Evolutionary conservation across 2,329 filamentous ascomycete genomes (phyloP).

Genomic region (Arthroderma uncinatum): DNA sequence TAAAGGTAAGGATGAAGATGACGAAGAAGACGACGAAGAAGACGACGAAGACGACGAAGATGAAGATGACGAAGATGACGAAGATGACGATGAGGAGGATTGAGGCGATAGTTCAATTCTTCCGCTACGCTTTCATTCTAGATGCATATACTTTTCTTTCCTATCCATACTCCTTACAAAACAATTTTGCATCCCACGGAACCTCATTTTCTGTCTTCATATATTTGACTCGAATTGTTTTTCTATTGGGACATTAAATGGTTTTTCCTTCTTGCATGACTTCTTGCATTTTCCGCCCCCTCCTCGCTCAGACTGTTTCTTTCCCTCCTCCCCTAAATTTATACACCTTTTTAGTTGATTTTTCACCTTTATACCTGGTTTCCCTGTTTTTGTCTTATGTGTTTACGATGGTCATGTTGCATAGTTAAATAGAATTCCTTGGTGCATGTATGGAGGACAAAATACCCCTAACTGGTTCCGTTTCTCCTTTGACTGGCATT

Average conservation of each 20-base stretch:
- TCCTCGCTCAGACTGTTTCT: not conserved
- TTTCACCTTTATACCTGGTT: not conserved
- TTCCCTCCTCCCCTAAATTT: not conserved
- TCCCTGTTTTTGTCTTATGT: not conserved
- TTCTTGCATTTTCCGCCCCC: not conserved
- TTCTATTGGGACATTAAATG: not conserved
- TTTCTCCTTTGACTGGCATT: not conserved
- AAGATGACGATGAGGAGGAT: not conserved
- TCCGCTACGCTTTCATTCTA: no score
- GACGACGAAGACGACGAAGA: not conserved
- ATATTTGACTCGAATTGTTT: not conserved
- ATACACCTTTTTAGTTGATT: not conserved
- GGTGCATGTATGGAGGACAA: conserved; percentile 4
- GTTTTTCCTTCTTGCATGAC: not conserved
- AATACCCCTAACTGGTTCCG: not conserved
- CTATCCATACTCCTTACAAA: not conserved
- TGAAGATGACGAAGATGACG: not conserved
- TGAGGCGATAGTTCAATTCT: not conserved
- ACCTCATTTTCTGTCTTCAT: not conserved
- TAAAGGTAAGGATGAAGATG: not conserved
- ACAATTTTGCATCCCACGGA: not conserved
- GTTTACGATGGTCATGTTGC: conserved; percentile 3
- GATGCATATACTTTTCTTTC: not conserved
- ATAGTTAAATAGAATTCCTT: conserved; percentile 4
- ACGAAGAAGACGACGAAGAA: not conserved